A percentile compares a stretch with the other conserved stretches of the same genome.
These are phyloP conservation scores for Lodderomyces beijingensis DNA, from an alignment of 1,139 yeast genomes.

Conservation along the genomic window DNA sequence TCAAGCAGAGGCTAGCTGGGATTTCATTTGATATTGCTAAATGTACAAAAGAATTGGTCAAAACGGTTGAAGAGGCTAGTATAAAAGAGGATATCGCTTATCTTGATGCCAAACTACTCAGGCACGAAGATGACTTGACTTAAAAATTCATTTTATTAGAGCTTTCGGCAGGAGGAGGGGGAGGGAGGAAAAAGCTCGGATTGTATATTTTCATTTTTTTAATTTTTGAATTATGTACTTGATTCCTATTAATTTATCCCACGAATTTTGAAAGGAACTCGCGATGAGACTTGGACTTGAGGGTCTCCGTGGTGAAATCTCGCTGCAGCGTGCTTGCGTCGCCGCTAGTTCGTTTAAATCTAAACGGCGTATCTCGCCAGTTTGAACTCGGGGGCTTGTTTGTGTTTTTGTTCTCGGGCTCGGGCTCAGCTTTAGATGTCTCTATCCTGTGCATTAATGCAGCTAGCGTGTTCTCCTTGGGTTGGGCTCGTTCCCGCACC, in stretches of 20 bases:
- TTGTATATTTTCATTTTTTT: not conserved
- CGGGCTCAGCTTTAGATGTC: no score
- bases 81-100: slow-evolving; percentile 70
- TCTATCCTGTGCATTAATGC: no score
- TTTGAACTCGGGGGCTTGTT: no score
- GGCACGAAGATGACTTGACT: slow-evolving; percentile 33
- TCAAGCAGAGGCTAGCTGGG: slow-evolving; percentile 91
- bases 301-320: slow-evolving; percentile 58
- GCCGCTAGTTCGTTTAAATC: slow-evolving; percentile 25
- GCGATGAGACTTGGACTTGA: slow-evolving; percentile 66
- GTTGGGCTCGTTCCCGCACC: no score
- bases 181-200: no score
- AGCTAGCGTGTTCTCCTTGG: no score
- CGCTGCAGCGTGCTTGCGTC: slow-evolving; percentile 11
- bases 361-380: slow-evolving; percentile 54
- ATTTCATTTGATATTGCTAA: slow-evolving; percentile 95
- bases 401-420: no score
- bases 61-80: slow-evolving; percentile 92
- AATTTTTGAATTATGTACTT: not conserved
- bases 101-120: slow-evolving; percentile 43
- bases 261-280: slow-evolving; percentile 67
- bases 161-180: not conserved
- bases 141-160: no score
- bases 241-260: slow-evolving; percentile 23
- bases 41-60: slow-evolving; percentile 91